These are phyloP conservation scores for Botrytis elliptica DNA, from an alignment of 2,329 filamentous ascomycete species.

Conservation along the genomic window DNA sequence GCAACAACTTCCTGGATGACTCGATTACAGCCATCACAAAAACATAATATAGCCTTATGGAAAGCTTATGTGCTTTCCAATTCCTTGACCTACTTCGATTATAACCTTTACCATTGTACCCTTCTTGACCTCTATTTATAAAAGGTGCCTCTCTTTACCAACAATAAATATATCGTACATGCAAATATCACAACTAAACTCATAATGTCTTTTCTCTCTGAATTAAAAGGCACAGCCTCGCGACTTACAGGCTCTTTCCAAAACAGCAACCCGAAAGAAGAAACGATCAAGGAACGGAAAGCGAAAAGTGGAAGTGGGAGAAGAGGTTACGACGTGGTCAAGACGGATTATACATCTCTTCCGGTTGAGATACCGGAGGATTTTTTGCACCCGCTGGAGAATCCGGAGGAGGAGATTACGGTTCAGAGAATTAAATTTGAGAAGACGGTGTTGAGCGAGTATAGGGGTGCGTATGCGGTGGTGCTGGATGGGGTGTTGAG, in stretches of 20 bases:
- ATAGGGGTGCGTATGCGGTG: slow-evolving; percentile 55
- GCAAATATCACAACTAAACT: neutral
- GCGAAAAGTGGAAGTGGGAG: neutral
- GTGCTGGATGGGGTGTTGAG: slow-evolving; percentile 51
- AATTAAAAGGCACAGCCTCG: neutral
- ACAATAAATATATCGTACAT: neutral
- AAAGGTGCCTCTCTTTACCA: neutral
- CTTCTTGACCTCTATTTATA: neutral
- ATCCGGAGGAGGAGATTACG: slow-evolving; percentile 27
- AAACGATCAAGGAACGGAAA: neutral
- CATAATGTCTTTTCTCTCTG: slow-evolving; percentile 8
- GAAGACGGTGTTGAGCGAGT: slow-evolving; percentile 50
- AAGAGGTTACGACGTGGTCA: slow-evolving; percentile 19
- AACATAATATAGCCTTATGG: neutral
- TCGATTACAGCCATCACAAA: neutral
- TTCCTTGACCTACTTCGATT: neutral
- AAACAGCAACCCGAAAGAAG: neutral
- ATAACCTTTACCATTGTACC: too few relatives aligned
- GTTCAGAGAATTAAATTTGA: slow-evolving; percentile 54
- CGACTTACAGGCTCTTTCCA: neutral
- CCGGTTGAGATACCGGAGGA: slow-evolving; percentile 44
- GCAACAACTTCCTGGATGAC: neutral
- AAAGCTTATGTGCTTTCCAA: neutral
- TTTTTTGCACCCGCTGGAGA: slow-evolving; percentile 52
- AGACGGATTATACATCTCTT: slow-evolving; percentile 40